Base-by-base conservation (phyloP, 2,329 filamentous ascomycete species). In the Claviceps cyperi region DNA sequence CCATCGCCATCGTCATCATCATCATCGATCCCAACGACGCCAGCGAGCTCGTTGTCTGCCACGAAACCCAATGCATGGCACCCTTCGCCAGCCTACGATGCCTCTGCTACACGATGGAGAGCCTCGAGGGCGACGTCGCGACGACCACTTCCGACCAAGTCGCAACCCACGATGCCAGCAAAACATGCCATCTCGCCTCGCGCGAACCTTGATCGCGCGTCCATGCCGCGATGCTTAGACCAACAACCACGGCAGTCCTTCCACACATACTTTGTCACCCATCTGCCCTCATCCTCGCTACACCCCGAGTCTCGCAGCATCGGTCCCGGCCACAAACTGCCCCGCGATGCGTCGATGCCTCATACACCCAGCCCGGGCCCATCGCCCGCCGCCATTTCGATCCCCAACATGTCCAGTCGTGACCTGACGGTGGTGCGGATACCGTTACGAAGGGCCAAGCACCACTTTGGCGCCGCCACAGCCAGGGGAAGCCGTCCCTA, bases 261-360 rank as follows among this genome's bases (percentile, higher is more conserved):
- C 66, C 89, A 96, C 70, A 89, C 94, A 59, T 97, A 98, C 72
- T 98, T 98, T 66, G 87, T 97, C 52, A 95, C 92, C 8, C 88
- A 96, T 65, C 77, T 98, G 1, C 91, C 92, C 4, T 94, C 89
- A 17, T 94, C 89, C 14, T 96, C 90, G 3, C 76, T 95, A 43
- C 86, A 96, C 59, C 91, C 92, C 7, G 91, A 97, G 66, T 85
- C 86, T 37, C 69, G 73, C 21, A 68, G 75, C 17, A 62, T 70
- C 28, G 82, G 81, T 3, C 80, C 81, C 32, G 84, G 87, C 57
- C 89, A 95, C 65, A 90, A 92, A 64, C 78, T 96, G 5, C 90
- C 90, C 46, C 84, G 89, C 58, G 79, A 86, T 57, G 86, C 86
- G 22, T 92, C 88, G 45, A 84, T 80, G 43, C 90, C 90, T 32